phyloP scores from a whole-genome alignment of 2,329 filamentous ascomycete species.

The Zymoseptoria passerinii region DNA sequence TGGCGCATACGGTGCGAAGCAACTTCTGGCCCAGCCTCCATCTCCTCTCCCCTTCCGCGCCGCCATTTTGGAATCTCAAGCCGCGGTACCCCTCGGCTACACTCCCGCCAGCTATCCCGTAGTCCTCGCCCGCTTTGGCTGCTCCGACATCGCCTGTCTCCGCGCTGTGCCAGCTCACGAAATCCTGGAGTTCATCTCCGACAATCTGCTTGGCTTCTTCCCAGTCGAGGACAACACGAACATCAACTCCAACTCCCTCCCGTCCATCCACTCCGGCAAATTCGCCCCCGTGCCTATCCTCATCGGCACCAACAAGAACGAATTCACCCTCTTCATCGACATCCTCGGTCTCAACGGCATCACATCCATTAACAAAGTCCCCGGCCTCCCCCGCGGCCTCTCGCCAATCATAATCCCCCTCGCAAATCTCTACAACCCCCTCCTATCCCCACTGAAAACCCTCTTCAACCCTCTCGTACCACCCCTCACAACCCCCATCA shows the following conservation, averaged over 20 bases:
- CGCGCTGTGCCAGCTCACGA: slow-evolving; percentile 7
- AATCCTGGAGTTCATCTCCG: slow-evolving; percentile 8
- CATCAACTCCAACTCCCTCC: slow-evolving; percentile 7
- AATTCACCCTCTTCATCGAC: slow-evolving; percentile 19
- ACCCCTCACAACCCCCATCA: background rate
- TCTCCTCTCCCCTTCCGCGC: slow-evolving; percentile 15
- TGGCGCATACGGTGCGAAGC: slow-evolving; percentile 11
- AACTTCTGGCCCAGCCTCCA: slow-evolving; percentile 13
- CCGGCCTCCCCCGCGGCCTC: background rate
- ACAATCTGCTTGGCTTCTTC: slow-evolving; percentile 19
- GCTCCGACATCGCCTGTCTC: slow-evolving; percentile 8
- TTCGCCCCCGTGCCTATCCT: slow-evolving; percentile 19
- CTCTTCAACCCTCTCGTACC: background rate
- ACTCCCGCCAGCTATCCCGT: slow-evolving; percentile 7
- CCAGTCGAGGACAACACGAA: slow-evolving; percentile 7
- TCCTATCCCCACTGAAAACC: background rate
- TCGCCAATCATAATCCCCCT: background rate
- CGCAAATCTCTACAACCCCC: background rate
- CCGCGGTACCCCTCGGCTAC: slow-evolving; percentile 1
- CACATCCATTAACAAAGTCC: background rate
- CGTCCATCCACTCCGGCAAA: slow-evolving; percentile 6
- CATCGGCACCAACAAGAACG: slow-evolving; percentile 23
- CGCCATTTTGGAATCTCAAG: slow-evolving; percentile 16
- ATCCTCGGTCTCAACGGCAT: slow-evolving; percentile 14
- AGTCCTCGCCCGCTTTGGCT: slow-evolving; percentile 12